Evolutionary conservation across 2,329 filamentous ascomycete species (phyloP), one percentile per base, ranked within the genome.

Genomic region (Hypoxylon sp.): DNA sequence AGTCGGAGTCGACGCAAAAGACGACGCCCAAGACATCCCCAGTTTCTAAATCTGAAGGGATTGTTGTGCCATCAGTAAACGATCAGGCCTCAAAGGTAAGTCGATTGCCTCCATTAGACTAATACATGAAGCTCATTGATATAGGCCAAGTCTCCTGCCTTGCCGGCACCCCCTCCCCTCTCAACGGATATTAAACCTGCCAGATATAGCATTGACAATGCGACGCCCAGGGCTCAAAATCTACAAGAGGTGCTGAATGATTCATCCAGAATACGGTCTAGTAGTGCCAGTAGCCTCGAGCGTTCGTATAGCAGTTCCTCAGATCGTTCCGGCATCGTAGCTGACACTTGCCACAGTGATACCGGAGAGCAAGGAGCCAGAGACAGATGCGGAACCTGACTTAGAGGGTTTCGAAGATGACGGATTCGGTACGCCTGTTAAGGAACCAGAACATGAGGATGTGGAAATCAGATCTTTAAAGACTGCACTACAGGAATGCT

Each of bases 191-290:
- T 97, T 23, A 87, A 89, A 62, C 89, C 87, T 48, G 83, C 85
- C 17, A 82, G 85, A 58, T 93, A 91, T 76, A 91, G 88, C 75
- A 77, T 89, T 32, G 90, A 93, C 60, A 86, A 86, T 72, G 87
- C 90, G 48, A 97, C 94, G 1, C 94, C 94, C 7, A 89, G 90
- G 72, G 94, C 94, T 2, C 93, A 97, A 76, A 95, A 93, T 60
- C 82, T 93, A 58, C 88, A 93, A 73, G 93, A 97, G 65, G 87
- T 93, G 23, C 75, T 88, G 28, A 80, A 78, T 23, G 86, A 89
- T 10, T 83, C 79, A 69, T 85, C 79, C 67, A 86, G 83, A 73
- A 77, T 86, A 60, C 88, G 91, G 21, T 90, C 90, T 5, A 90
- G 89, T 75, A 90, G 89, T 68, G 85, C 87, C n/a, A 90, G 87